These are phyloP conservation scores for Pyrenopolyporus hunteri DNA, from an alignment of 495 filamentous ascomycete species.

Conservation along the genomic window DNA sequence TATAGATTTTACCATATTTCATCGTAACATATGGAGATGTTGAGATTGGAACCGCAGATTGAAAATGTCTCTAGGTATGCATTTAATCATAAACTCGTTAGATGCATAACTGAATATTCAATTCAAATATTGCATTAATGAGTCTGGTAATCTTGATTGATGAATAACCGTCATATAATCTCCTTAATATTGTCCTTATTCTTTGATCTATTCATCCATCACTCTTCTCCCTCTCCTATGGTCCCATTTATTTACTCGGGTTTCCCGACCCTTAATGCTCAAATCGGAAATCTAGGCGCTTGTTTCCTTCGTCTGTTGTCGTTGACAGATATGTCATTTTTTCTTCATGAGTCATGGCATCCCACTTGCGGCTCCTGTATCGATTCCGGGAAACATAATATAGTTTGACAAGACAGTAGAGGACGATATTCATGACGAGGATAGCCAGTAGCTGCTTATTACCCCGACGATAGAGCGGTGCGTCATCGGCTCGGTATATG, in stretches of 20 bases:
- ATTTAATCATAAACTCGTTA: too few relatives aligned
- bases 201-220: too few relatives aligned
- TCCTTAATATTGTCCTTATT: too few relatives aligned
- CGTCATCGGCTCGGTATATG: constrained; percentile 68
- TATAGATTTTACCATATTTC: too few relatives aligned
- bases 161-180: too few relatives aligned
- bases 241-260: neutral
- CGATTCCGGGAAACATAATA: constrained; percentile 69
- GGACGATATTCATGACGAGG: constrained; percentile 57
- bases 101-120: too few relatives aligned
- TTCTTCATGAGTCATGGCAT: constrained; percentile 69
- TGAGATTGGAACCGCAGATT: too few relatives aligned
- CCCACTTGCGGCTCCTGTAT: constrained; percentile 53
- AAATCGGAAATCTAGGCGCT: constrained; percentile 68
- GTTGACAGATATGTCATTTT: constrained; percentile 67
- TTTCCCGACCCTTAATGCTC: constrained; percentile 45
- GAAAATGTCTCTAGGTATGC: too few relatives aligned
- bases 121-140: too few relatives aligned
- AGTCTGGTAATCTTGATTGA: too few relatives aligned
- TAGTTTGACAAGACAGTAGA: constrained; percentile 63
- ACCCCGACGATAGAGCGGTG: constrained; percentile 65
- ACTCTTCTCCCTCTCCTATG: neutral
- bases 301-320: constrained; percentile 74
- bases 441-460: constrained; percentile 67
- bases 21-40: too few relatives aligned